phyloP scores from a whole-genome alignment of 148 eudicot genomes.

The Chenopodium formosanum region DNA sequence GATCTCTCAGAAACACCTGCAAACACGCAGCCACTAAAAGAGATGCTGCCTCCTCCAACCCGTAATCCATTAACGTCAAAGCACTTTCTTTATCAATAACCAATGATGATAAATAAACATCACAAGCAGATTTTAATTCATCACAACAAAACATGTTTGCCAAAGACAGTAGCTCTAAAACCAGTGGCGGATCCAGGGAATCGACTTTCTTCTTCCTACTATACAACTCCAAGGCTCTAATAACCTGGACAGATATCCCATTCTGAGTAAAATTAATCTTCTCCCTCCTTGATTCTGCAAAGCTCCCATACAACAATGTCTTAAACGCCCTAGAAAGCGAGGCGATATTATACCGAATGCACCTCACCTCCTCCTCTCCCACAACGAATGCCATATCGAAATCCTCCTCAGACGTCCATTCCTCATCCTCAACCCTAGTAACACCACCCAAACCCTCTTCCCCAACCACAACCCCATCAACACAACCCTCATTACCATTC shows the following conservation, averaged over 20 bases:
- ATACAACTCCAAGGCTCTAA: conserved; percentile 66
- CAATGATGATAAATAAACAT: conserved; percentile 56
- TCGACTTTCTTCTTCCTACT: conserved; percentile 63
- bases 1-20: conserved; percentile 69
- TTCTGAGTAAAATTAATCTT: conserved; percentile 54
- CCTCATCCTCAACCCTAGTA: conserved; percentile 26
- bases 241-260: conserved; percentile 55
- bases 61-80: conserved; percentile 68
- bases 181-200: conserved; percentile 41
- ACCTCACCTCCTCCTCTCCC: conserved; percentile 62
- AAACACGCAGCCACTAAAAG: conserved; percentile 77
- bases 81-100: conserved; percentile 56
- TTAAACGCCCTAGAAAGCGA: conserved; percentile 68
- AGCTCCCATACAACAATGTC: conserved; percentile 63
- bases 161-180: conserved; percentile 68
- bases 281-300: conserved; percentile 58
- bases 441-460: not conserved
- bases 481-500: not conserved
- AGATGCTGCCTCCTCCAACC: conserved; percentile 72
- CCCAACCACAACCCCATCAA: not conserved
- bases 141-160: conserved; percentile 81
- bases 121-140: conserved; percentile 68
- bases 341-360: conserved; percentile 53
- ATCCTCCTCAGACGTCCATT: conserved; percentile 47
- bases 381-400: conserved; percentile 40